These are phyloP conservation scores for Botrytis aclada DNA, from an alignment of 2,329 filamentous ascomycete genomes.

Conservation along the genomic window DNA sequence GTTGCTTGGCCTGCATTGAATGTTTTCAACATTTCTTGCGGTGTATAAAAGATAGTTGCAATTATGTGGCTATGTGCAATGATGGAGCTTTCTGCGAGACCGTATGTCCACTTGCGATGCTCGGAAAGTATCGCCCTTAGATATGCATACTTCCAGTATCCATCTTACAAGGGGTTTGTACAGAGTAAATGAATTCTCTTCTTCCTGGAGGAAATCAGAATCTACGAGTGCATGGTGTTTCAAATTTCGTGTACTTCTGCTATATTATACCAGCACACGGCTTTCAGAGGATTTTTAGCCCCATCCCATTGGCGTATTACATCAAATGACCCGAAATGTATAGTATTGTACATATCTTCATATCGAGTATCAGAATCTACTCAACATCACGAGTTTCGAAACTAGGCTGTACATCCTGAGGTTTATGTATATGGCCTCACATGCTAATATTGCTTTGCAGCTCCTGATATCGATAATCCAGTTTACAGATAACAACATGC, in stretches of 20 bases:
- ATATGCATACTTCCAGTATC: not conserved
- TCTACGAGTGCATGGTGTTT: not conserved
- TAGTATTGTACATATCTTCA: not conserved
- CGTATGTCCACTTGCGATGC: not conserved
- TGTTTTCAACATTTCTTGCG: not conserved
- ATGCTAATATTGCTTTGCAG: too few species aligned
- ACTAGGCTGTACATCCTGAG: not conserved
- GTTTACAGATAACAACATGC: too few species aligned
- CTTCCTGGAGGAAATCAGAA: not conserved
- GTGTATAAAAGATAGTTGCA: not conserved
- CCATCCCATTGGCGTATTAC: not conserved
- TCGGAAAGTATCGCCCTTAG: not conserved
- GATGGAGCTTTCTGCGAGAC: not conserved
- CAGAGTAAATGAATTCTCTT: not conserved
- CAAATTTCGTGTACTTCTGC: not conserved
- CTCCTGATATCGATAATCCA: not conserved
- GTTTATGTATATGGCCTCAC: too few species aligned
- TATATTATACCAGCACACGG: not conserved
- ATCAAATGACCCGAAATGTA: not conserved
- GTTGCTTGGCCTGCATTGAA: not conserved
- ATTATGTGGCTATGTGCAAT: not conserved
- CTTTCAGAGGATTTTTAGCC: not conserved
- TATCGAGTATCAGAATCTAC: not conserved
- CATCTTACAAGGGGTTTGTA: too few species aligned
- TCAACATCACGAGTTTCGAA: too few species aligned